Evolutionary conservation across 768 basidiomycete species (phyloP).

Genomic region (Boletus rubroflammeus): DNA sequence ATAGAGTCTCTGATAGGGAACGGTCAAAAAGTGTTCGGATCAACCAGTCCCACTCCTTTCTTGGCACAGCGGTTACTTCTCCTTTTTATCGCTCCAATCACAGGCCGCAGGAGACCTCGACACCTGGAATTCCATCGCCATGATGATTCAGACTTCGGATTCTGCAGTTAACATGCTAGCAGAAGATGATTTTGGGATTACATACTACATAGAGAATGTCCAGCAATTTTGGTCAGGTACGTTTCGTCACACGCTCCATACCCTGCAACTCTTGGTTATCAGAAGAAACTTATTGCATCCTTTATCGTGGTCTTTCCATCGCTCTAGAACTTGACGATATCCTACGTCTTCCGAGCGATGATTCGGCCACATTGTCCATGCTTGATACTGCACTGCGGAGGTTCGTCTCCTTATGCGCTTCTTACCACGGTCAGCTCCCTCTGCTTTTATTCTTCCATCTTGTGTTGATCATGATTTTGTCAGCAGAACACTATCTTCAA

Average conservation of each 20-base stretch:
- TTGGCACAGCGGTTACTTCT: background rate
- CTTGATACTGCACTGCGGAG: conserved; percentile 78
- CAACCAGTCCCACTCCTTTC: background rate
- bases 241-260: conserved; percentile 24
- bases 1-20: background rate
- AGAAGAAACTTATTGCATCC: conserved; percentile 3
- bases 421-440: conserved; percentile 72
- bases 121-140: conserved; percentile 4
- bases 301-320: background rate
- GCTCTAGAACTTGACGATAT: conserved; percentile 82
- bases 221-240: conserved; percentile 91
- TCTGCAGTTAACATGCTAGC: conserved; percentile 19
- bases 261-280: conserved; percentile 5
- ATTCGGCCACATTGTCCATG: conserved; percentile 57
- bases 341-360: conserved; percentile 58
- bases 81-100: conserved; percentile 8
- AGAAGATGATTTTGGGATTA: conserved; percentile 73
- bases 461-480: conserved; percentile 13
- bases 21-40: background rate
- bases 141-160: conserved; percentile 16
- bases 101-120: background rate
- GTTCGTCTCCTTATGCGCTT: conserved; percentile 74
- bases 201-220: conserved; percentile 77
- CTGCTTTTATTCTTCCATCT: background rate
- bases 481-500: conserved; percentile 77